These are phyloP conservation scores for Clarkia xantiana DNA, from an alignment of 345 rosid genomes.

Conservation along the genomic window DNA sequence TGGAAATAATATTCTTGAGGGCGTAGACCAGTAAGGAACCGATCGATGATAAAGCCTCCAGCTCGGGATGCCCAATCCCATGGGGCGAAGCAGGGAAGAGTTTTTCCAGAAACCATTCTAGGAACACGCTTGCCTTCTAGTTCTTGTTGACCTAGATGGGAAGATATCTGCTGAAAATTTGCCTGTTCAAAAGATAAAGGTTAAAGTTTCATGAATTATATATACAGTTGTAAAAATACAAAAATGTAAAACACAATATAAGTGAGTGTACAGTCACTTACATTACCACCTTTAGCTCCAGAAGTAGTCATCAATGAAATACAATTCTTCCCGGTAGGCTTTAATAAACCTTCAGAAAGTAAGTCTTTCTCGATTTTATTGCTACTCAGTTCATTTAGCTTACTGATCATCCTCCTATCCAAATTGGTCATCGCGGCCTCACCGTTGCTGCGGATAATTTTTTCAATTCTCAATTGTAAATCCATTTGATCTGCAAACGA, in stretches of 20 bases:
- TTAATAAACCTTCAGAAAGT: constrained; percentile 70
- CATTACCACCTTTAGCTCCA: constrained; percentile 99
- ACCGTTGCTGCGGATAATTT: constrained; percentile 55
- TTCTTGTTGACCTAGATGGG: constrained; percentile 95
- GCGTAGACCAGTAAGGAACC: constrained; percentile 95
- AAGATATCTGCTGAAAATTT: constrained; percentile 95
- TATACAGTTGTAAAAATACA: too few species aligned
- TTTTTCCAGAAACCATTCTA: constrained; percentile 98
- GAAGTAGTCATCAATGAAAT: constrained; percentile 94
- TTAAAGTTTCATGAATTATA: not conserved
- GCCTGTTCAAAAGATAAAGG: constrained; percentile 33
- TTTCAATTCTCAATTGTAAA: constrained; percentile 56
- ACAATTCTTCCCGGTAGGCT: constrained; percentile 73
- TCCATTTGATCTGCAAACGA: constrained; percentile 38
- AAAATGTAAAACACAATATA: not conserved
- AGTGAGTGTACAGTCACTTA: constrained; percentile 22
- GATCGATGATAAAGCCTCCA: constrained; percentile 90
- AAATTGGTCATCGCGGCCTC: constrained; percentile 62
- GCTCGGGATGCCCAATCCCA: constrained; percentile 99
- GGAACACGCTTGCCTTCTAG: constrained; percentile 97
- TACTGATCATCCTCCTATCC: constrained; percentile 63
- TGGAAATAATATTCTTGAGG: constrained; percentile 99
- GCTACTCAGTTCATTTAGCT: constrained; percentile 61
- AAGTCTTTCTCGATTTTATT: constrained; percentile 50
- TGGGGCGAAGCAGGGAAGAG: constrained; percentile 84